Conservation (phyloP, 345 rosid species). For the Arabidopsis arenosa region DNA sequence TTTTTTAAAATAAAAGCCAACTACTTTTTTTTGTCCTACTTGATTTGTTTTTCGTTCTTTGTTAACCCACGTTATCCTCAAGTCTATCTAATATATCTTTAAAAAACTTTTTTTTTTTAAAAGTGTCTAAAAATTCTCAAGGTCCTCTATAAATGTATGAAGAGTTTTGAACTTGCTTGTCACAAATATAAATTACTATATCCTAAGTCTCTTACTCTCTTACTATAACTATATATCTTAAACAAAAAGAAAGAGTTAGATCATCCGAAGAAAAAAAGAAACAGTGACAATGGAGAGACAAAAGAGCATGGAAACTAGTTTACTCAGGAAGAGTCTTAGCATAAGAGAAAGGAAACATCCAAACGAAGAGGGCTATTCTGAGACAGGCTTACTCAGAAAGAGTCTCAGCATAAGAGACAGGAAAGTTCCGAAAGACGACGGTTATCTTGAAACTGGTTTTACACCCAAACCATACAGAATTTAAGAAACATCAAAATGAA, state of each 20-base stretch:
- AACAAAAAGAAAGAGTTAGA: no score
- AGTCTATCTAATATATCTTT: not conserved
- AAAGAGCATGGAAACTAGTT: constrained; percentile 24
- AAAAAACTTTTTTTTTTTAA: not conserved
- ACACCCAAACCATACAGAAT: not conserved
- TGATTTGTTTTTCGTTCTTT: not conserved
- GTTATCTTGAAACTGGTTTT: constrained; percentile 27
- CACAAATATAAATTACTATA: not conserved
- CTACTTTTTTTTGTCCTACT: constrained; percentile 15
- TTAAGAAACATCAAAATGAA: constrained; percentile 18
- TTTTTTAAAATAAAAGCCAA: not conserved
- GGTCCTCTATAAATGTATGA: not conserved
- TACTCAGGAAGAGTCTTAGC: constrained; percentile 33
- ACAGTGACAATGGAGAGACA: constrained; percentile 29
- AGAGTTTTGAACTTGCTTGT: not conserved
- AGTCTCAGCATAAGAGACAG: not conserved
- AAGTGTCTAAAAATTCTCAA: not conserved
- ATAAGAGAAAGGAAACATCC: constrained; percentile 31
- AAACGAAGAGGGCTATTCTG: not conserved
- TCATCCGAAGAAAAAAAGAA: no score
- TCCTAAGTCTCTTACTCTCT: no score
- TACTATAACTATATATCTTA: no score
- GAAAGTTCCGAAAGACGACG: not conserved
- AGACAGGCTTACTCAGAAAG: not conserved
- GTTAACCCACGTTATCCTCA: constrained; percentile 10